phyloP scores from a whole-genome alignment of 176 grass and related monocot genomes.

The Cenchrus purpureus region DNA sequence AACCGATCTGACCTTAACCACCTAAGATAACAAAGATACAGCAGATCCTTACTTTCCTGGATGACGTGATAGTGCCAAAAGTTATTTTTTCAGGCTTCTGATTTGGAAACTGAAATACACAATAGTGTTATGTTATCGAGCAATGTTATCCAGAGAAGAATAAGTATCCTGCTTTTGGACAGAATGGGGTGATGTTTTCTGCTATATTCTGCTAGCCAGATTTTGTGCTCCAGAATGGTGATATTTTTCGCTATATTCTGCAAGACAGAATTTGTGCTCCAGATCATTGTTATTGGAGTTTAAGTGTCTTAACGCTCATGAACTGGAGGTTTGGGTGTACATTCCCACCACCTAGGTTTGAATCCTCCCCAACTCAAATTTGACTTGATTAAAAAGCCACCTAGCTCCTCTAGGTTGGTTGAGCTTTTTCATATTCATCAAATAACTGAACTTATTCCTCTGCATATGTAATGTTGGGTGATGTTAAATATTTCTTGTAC shows the following conservation, averaged over 20 bases:
- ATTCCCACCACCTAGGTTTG: background rate
- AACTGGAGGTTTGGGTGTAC: background rate
- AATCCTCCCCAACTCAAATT: background rate
- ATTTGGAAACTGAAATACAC: background rate
- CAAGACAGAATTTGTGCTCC: background rate
- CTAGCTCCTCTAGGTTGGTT: background rate
- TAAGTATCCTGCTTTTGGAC: background rate
- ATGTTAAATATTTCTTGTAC: background rate
- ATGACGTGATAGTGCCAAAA: no score
- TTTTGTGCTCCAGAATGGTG: background rate
- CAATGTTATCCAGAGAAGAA: background rate
- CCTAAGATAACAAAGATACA: background rate
- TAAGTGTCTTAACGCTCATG: background rate
- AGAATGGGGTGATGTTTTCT: background rate
- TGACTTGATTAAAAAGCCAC: background rate
- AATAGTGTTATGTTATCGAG: background rate
- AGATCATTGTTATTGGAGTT: background rate
- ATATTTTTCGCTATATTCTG: background rate
- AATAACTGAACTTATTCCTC: background rate
- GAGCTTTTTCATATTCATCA: background rate
- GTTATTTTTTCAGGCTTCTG: background rate
- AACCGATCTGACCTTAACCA: background rate
- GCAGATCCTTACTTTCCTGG: no score
- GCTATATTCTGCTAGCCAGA: background rate
- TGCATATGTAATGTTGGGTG: background rate